Evolutionary conservation across 2,329 filamentous ascomycete genomes (phyloP).

Genomic region (Aspergillus novoparasiticus): DNA sequence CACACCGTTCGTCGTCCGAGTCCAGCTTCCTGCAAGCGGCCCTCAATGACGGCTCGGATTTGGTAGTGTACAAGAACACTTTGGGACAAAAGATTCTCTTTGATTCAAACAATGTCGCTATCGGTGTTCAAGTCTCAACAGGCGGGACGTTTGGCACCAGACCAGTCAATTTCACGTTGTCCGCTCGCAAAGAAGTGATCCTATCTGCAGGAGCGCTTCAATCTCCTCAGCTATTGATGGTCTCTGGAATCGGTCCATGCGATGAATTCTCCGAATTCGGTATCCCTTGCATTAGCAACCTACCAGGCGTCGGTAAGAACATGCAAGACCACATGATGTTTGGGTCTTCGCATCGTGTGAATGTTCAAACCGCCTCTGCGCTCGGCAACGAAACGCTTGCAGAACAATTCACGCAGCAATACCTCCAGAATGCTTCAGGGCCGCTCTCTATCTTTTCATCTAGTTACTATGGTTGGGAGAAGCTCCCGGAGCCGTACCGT

Average conservation of each 20-base stretch:
- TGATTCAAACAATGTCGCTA: constrained; percentile 31
- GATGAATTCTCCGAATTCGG: constrained; percentile 21
- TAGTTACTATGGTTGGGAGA: constrained; percentile 33
- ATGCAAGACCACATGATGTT: constrained; percentile 48
- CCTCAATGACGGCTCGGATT: constrained; percentile 25
- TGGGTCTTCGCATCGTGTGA: constrained; percentile 37
- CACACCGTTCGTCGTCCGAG: constrained; percentile 23
- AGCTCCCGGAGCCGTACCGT: constrained; percentile 26
- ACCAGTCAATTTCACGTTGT: constrained; percentile 19
- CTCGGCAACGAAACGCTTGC: constrained; percentile 25
- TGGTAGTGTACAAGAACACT: constrained; percentile 35
- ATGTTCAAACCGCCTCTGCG: constrained; percentile 33
- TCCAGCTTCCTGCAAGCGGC: constrained; percentile 28
- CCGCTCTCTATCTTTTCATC: constrained; percentile 26
- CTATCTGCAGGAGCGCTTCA: constrained; percentile 16
- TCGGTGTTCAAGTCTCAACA: constrained; percentile 18
- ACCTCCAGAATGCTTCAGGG: constrained; percentile 28
- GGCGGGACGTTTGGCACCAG: constrained; percentile 18
- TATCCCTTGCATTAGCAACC: constrained; percentile 20
- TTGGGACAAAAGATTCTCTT: constrained; percentile 42
- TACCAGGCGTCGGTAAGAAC: constrained; percentile 36
- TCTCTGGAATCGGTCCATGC: constrained; percentile 20
- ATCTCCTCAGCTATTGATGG: constrained; percentile 20
- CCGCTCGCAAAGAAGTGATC: constrained; percentile 20
- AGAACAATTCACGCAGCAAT: constrained; percentile 23